Conservation (phyloP, 2,329 filamentous ascomycete genomes). For the Claviceps sp. region DNA sequence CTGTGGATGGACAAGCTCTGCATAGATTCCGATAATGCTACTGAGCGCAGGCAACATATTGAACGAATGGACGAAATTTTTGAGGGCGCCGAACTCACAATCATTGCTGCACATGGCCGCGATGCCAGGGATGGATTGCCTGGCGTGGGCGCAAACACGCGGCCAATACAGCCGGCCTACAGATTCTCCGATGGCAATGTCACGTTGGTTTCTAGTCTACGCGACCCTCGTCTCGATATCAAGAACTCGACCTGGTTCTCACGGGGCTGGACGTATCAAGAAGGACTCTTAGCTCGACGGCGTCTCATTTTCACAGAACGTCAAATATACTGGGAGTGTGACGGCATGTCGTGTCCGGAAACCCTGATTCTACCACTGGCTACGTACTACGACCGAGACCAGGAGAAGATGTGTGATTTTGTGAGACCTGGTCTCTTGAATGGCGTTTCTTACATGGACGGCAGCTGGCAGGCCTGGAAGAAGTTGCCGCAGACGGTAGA, state of each 20-base stretch:
- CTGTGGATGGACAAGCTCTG: constrained; percentile 27
- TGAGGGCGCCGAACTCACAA: constrained; percentile 20
- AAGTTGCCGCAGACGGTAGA: constrained; percentile 15
- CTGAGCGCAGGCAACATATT: constrained; percentile 18
- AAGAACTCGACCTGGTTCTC: constrained; percentile 21
- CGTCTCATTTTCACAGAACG: constrained; percentile 25
- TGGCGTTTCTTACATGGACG: constrained; percentile 20
- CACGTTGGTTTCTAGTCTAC: constrained; percentile 20
- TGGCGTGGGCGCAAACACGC: constrained; percentile 17
- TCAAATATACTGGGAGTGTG: constrained; percentile 27
- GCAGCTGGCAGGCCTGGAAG: constrained; percentile 23
- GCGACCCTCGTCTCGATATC: constrained; percentile 17
- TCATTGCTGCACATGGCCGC: constrained; percentile 24
- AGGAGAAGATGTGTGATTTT: constrained; percentile 23
- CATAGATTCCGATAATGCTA: constrained; percentile 13
- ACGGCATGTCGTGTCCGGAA: constrained; percentile 24
- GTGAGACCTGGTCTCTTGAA: constrained; percentile 22
- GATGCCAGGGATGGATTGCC: constrained; percentile 21
- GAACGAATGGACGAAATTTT: constrained; percentile 25
- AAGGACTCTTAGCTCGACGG: constrained; percentile 22
- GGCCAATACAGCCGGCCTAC: constrained; percentile 18
- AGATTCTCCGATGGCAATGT: constrained; percentile 18
- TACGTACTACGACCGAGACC: constrained; percentile 18
- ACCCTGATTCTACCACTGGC: constrained; percentile 18
- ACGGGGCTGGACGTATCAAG: constrained; percentile 27